Conservation (phyloP, 2,329 filamentous ascomycete genomes). For the Aspergillus floridensis region DNA sequence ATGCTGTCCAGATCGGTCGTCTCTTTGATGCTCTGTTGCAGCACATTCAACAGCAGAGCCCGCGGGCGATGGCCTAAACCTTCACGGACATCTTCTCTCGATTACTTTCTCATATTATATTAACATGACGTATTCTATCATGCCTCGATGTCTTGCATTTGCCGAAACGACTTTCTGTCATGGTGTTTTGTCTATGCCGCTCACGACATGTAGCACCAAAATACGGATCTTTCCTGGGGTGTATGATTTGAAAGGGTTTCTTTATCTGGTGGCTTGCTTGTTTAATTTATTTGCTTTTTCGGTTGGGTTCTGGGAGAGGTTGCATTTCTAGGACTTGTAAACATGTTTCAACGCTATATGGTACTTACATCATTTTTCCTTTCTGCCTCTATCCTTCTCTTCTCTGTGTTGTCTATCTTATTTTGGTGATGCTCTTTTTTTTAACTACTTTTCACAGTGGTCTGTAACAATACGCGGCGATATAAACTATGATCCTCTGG, state of each 20-base stretch:
- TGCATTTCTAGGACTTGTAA: slow-evolving; percentile 26
- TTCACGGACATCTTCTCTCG: slow-evolving; percentile 9
- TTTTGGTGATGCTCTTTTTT: slow-evolving; percentile 22
- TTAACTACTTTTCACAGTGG: slow-evolving; percentile 21
- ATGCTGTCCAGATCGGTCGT: slow-evolving; percentile 38
- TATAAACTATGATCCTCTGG: slow-evolving; percentile 29
- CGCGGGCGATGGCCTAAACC: slow-evolving; percentile 37
- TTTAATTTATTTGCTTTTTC: slow-evolving; percentile 20
- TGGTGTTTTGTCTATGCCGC: slow-evolving; percentile 19
- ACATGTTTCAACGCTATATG: slow-evolving; percentile 25
- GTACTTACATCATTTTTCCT: slow-evolving; percentile 9
- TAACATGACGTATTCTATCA: slow-evolving; percentile 23
- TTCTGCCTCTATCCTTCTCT: slow-evolving; percentile 14
- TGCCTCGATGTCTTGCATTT: slow-evolving; percentile 24
- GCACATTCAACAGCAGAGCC: slow-evolving; percentile 50
- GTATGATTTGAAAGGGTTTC: slow-evolving; percentile 21
- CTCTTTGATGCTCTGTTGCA: slow-evolving; percentile 47
- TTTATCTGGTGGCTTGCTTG: slow-evolving; percentile 18
- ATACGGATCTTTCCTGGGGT: slow-evolving; percentile 20
- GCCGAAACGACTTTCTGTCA: slow-evolving; percentile 17
- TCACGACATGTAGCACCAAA: slow-evolving; percentile 22
- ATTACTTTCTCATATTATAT: slow-evolving; percentile 13
- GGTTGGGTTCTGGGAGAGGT: slow-evolving; percentile 27
- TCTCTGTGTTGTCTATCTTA: slow-evolving; percentile 23
- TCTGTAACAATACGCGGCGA: slow-evolving; percentile 36